Percentiles rank a stretch among this genome's conserved stretches.
phyloP scores from a whole-genome alignment of 495 filamentous ascomycete genomes.

The Tuber aestivum region DNA sequence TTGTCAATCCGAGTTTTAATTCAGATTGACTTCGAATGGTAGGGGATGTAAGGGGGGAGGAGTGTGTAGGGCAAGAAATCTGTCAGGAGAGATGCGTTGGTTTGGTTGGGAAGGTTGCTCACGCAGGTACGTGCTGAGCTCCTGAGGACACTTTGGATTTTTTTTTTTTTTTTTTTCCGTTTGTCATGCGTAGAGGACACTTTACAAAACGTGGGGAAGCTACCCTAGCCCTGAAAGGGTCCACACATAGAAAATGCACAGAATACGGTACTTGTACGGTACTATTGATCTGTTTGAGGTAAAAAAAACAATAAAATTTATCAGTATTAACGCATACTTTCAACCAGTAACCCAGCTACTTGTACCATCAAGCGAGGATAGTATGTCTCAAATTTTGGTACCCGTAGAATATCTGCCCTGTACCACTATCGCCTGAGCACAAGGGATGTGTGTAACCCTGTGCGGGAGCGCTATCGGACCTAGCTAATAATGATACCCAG shows the following conservation, averaged over 20 bases:
- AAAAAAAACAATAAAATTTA: background rate
- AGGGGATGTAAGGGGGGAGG: background rate
- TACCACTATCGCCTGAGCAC: background rate
- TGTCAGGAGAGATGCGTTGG: constrained; percentile 3
- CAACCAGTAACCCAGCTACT: too few species aligned
- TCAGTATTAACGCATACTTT: background rate
- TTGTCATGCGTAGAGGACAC: constrained; percentile 29
- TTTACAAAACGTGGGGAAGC: constrained; percentile 30
- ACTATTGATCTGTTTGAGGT: background rate
- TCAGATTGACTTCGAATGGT: background rate
- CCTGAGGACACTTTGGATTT: background rate
- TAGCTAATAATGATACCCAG: background rate
- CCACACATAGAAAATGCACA: constrained; percentile 21
- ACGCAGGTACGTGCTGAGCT: background rate
- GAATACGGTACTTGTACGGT: background rate
- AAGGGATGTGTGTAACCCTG: background rate
- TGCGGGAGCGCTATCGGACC: background rate
- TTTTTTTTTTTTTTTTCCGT: background rate
- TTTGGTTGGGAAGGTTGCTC: background rate
- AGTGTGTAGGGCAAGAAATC: background rate
- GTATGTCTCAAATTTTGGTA: background rate
- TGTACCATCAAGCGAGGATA: background rate
- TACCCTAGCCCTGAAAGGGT: constrained; percentile 3
- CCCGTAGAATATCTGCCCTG: too few species aligned
- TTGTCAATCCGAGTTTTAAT: background rate